These are phyloP conservation scores for Dendrocalamus latiflorus DNA, from an alignment of 202 grass and related monocot species.

Conservation along the genomic window DNA sequence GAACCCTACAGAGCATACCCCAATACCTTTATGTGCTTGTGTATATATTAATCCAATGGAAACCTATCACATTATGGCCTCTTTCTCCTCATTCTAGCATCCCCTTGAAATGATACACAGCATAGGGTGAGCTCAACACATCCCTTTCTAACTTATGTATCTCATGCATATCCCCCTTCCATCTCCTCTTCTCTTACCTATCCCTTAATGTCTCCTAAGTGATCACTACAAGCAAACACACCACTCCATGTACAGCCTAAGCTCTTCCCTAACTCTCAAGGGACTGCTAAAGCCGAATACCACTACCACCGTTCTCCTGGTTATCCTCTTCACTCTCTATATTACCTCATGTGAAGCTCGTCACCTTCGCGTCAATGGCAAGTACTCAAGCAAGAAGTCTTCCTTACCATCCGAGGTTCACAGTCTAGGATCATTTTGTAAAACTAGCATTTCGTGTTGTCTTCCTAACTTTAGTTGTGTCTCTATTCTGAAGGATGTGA, in stretches of 20 bases:
- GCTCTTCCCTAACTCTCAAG: slow-evolving; percentile 22
- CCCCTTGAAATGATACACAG: not conserved
- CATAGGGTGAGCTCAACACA: not conserved
- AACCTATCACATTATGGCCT: not conserved
- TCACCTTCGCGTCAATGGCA: slow-evolving; percentile 14
- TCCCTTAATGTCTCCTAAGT: slow-evolving; percentile 23
- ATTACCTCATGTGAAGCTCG: slow-evolving; percentile 46
- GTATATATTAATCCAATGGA: slow-evolving; percentile 38
- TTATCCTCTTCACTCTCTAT: slow-evolving; percentile 38
- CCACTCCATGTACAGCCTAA: slow-evolving; percentile 32
- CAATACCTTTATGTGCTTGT: slow-evolving; percentile 1
- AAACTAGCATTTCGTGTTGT: not conserved
- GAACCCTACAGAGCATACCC: not conserved
- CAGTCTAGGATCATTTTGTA: not conserved
- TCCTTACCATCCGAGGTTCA: slow-evolving; percentile 27
- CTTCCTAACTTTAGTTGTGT: not conserved
- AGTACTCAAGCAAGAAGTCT: slow-evolving; percentile 32
- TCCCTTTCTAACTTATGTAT: not conserved
- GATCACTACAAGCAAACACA: slow-evolving; percentile 14
- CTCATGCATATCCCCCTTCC: not conserved
- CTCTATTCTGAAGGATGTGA: slow-evolving; percentile 18
- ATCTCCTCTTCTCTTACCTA: slow-evolving; percentile 13
- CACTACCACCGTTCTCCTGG: slow-evolving; percentile 30
- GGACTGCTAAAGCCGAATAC: slow-evolving; percentile 34
- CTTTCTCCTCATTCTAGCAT: not conserved